A percentile compares a stretch with the other conserved stretches of the same genome.
These are phyloP conservation scores for Phytophthora megakarya DNA, from an alignment of 352 stramenopile species.

Conservation along the genomic window DNA sequence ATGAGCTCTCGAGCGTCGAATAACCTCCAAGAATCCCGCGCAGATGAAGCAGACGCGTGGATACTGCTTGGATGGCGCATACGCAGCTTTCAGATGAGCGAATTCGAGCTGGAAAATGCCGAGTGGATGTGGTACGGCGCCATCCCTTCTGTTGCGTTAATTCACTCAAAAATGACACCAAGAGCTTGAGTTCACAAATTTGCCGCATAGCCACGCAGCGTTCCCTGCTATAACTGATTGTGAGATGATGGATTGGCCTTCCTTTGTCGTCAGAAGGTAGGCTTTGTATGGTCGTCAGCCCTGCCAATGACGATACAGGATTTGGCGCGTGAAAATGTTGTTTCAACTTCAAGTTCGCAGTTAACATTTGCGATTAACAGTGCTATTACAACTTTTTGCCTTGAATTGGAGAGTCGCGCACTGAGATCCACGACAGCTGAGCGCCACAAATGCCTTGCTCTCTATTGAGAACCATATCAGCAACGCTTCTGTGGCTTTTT, in stretches of 20 bases:
- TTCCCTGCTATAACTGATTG: neutral
- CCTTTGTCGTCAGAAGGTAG: neutral
- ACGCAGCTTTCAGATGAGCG: neutral
- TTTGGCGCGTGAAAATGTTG: constrained; percentile 1
- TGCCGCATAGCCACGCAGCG: constrained; percentile 6
- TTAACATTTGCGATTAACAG: neutral
- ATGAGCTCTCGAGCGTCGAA: neutral
- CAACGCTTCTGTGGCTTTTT: constrained; percentile 2
- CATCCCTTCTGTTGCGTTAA: constrained; percentile 17
- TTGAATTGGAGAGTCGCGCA: neutral
- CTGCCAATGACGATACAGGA: constrained; percentile 1
- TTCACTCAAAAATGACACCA: constrained; percentile 18
- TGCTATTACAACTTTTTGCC: neutral
- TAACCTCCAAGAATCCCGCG: neutral
- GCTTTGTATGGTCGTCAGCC: constrained; percentile 4
- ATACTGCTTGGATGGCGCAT: neutral
- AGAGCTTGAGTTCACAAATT: constrained; percentile 26
- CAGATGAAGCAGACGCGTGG: neutral
- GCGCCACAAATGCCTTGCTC: neutral
- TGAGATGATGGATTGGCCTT: neutral
- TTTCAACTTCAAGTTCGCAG: constrained; percentile 2
- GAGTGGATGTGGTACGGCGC: too few species aligned
- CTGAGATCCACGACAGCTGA: neutral
- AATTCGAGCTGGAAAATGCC: neutral
- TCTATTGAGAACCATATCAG: constrained; percentile 2